Conservation (phyloP, 495 filamentous ascomycete species). For the Sphaerosporella brunnea region DNA sequence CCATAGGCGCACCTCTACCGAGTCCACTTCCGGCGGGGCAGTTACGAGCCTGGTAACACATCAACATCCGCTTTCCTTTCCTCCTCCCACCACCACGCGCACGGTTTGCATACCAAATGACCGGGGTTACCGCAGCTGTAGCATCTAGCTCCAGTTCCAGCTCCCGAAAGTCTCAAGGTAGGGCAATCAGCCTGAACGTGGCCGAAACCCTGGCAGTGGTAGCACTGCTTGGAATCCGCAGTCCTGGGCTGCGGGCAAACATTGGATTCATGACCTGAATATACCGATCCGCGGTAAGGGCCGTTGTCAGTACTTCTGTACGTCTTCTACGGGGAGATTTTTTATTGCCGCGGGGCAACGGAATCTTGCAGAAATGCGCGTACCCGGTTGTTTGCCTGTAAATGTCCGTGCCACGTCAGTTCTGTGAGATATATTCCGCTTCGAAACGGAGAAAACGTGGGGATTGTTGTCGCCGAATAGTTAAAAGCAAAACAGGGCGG, state of each 20-base stretch:
- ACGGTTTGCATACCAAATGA: conserved; percentile 46
- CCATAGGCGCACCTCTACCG: conserved; percentile 45
- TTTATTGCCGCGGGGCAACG: not conserved
- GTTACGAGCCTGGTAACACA: conserved; percentile 42
- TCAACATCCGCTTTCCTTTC: too few species aligned
- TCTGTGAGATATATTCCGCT: conserved; percentile 14
- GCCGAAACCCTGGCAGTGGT: conserved; percentile 95
- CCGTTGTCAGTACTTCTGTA: conserved; percentile 14
- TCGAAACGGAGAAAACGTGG: too few species aligned
- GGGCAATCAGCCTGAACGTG: conserved; percentile 99
- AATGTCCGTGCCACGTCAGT: conserved; percentile 19
- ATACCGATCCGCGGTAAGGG: conserved; percentile 12
- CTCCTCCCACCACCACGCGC: too few species aligned
- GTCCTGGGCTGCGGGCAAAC: conserved; percentile 89
- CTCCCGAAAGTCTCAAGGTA: conserved; percentile 71
- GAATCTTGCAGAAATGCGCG: conserved; percentile 3
- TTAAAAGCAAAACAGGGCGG: not conserved
- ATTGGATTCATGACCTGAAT: conserved; percentile 87
- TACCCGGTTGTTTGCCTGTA: conserved; percentile 73
- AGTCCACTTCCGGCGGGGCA: conserved; percentile 49
- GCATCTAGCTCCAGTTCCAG: conserved; percentile 64
- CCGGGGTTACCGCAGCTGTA: conserved; percentile 88
- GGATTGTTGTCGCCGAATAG: too few species aligned
- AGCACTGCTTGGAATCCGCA: conserved; percentile 98
- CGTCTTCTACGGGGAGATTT: not conserved